Evolutionary conservation across 179 eudicot genomes (phyloP).

Genomic region (Heliamphora pulchella): DNA sequence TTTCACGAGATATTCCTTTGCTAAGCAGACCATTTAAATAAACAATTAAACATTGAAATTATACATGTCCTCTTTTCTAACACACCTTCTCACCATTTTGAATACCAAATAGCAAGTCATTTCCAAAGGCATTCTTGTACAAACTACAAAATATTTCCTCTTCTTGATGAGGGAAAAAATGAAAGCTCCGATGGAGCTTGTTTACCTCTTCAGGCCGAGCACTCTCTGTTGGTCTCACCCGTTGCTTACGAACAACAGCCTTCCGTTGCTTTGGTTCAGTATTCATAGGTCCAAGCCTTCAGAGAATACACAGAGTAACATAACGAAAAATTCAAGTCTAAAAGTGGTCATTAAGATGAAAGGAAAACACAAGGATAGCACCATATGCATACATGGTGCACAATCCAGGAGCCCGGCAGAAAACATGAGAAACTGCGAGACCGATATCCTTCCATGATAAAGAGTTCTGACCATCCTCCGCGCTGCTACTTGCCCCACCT

Average conservation of each 20-base stretch:
- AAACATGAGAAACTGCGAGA: conserved; percentile 53
- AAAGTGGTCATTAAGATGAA: neutral
- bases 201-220: conserved; percentile 82
- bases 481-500: conserved; percentile 42
- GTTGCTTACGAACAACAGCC: conserved; percentile 43
- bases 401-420: conserved; percentile 58
- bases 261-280: conserved; percentile 64
- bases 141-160: conserved; percentile 1
- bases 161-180: neutral
- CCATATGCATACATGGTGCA: conserved; percentile 58
- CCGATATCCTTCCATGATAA: conserved; percentile 76
- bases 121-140: neutral
- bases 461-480: conserved; percentile 33
- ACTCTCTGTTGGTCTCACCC: conserved; percentile 46
- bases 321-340: neutral
- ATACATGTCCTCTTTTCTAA: neutral
- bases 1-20: neutral
- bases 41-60: neutral
- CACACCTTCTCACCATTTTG: neutral
- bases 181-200: neutral
- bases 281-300: conserved; percentile 95
- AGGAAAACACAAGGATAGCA: neutral
- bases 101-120: neutral
- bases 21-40: neutral
- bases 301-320: neutral